Conservation (phyloP, 2,329 filamentous ascomycete species). For the Exophiala bonariae region DNA sequence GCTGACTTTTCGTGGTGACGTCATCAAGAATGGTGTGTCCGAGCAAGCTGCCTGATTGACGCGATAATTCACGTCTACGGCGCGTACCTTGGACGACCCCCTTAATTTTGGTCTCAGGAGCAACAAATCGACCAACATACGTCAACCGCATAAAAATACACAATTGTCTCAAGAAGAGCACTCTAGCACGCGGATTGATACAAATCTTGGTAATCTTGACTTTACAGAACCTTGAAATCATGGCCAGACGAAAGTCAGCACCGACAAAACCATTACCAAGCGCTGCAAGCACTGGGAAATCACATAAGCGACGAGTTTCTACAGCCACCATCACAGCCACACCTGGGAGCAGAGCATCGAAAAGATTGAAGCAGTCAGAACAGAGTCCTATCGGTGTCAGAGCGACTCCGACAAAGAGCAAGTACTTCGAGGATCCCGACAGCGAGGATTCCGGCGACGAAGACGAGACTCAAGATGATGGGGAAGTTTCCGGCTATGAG, state of each 20-base stretch:
- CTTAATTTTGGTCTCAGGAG: too few species aligned
- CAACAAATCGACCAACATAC: too few species aligned
- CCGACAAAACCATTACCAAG: constrained; percentile 1
- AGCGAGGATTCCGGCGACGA: constrained; percentile 33
- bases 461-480: constrained; percentile 21
- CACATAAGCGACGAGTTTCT: constrained; percentile 24
- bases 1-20: too few species aligned
- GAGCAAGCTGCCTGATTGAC: too few species aligned
- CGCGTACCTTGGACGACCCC: too few species aligned
- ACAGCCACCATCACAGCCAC: constrained; percentile 10
- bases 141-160: too few species aligned
- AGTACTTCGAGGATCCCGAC: constrained; percentile 45
- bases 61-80: too few species aligned
- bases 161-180: too few species aligned
- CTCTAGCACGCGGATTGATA: too few species aligned
- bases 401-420: constrained; percentile 50
- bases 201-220: too few species aligned
- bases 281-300: constrained; percentile 4
- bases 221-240: not conserved
- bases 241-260: constrained; percentile 18
- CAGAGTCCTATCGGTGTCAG: constrained; percentile 8
- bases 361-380: constrained; percentile 23
- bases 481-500: constrained; percentile 42
- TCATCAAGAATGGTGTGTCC: too few species aligned
- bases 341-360: constrained; percentile 23